These are phyloP conservation scores for Cinchona pubescens DNA, from an alignment of 257 asterid species.

Conservation along the genomic window DNA sequence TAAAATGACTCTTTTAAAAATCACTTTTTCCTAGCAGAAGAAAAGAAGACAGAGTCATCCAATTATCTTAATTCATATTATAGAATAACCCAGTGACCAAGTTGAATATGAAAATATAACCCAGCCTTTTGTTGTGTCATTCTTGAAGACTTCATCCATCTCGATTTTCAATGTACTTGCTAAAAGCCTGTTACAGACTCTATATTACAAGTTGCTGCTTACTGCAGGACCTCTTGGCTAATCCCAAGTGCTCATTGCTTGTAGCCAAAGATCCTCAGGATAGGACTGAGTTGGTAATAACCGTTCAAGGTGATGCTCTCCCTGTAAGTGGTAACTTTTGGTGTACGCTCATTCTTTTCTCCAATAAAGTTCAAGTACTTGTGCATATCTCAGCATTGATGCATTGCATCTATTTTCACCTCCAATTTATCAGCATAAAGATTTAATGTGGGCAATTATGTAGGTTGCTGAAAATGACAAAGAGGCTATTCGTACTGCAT, in stretches of 20 bases:
- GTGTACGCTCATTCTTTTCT: constrained; percentile 4
- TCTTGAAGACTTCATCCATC: neutral
- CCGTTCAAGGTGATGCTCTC: constrained; percentile 80
- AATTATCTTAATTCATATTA: neutral
- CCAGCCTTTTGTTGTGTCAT: neutral
- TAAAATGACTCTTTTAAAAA: too few relatives aligned
- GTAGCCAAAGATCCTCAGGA: constrained; percentile 92
- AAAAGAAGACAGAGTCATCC: neutral
- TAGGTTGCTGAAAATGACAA: constrained; percentile 55
- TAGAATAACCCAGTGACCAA: neutral
- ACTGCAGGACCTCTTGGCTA: constrained; percentile 85
- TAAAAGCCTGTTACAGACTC: neutral
- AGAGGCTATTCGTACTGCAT: constrained; percentile 65
- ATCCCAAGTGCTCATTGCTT: constrained; percentile 87
- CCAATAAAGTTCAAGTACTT: constrained; percentile 5
- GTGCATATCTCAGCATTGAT: neutral
- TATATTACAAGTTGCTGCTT: constrained; percentile 17
- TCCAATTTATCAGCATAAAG: neutral
- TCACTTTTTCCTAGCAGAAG: neutral
- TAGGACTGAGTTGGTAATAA: constrained; percentile 74
- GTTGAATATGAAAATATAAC: neutral
- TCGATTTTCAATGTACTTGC: neutral
- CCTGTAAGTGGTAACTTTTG: constrained; percentile 48
- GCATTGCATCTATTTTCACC: neutral
- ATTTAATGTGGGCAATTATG: neutral